Base-by-base conservation (phyloP, 2,329 filamentous ascomycete genomes). In the Blumeriella jaapii region DNA sequence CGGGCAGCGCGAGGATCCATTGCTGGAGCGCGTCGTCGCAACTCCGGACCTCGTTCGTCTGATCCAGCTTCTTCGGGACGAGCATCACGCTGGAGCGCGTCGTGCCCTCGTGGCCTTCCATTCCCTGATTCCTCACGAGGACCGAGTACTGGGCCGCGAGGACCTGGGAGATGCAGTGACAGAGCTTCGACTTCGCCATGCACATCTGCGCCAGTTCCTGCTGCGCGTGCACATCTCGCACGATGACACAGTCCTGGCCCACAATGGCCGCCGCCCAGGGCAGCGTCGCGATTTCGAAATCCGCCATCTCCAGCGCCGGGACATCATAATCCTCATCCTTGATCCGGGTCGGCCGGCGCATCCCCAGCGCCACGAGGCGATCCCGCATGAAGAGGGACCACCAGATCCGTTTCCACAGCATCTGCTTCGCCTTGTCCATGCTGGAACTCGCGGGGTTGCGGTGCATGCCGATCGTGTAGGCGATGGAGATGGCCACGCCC, bases 381-480 rank as follows among this genome's bases (percentile, higher is more conserved):
- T 96, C 89, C 36, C 87, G 79, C 75, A 94, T 94, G 54, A 93
- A 94, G 45, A 84, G 93, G 19, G 83, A 93, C 89, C 89, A 96
- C 89, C 89, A 96, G 48, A 95, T 91, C 34, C 87, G 72, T 62
- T 93, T 94, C 82, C 87, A 93, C 32, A 95, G 64, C 52, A 77
- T 83, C 54, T 86, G 82, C 52, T 82, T 80, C 34, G 73, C 68
- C 3, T 63, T 59, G 24, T 81, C 71, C 71, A 94, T 84, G 48
- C 73, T 78, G 6, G 82, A 85, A 38, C 78, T 80, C 18, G 71
- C 71, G 2, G 86, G 85, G 51, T 94, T 83, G 44, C 87, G 81
- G 59, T 96, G 86, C 12, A 95, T 68, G 5, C 89, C 87, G 45
- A 95, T 94, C 9, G 87, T 94, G 58, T 94, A 85, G 34, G 86